Percentiles rank a stretch among this genome's conserved stretches.
These are phyloP conservation scores for Schizophyllum commune DNA, from an alignment of 1,284 basidiomycete species.

Conservation along the genomic window DNA sequence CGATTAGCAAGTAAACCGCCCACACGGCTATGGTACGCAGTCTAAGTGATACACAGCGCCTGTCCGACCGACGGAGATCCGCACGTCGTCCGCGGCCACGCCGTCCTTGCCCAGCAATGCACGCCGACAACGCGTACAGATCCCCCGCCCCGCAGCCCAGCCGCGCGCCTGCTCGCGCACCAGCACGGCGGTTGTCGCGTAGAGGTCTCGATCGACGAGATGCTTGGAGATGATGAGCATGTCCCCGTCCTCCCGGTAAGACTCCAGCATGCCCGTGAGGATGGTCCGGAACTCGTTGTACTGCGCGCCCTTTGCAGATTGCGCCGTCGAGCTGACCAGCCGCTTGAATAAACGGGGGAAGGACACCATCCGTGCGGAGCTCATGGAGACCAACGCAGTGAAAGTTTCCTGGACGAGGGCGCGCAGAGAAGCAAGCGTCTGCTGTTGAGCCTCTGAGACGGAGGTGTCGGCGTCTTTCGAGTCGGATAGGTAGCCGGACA, in stretches of 20 bases:
- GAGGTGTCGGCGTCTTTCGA: not conserved
- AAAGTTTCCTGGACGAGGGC: conserved; percentile 83
- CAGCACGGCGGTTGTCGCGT: conserved; percentile 59
- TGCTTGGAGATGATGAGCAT: conserved; percentile 85
- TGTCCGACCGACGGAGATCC: not conserved
- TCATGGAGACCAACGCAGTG: conserved; percentile 75
- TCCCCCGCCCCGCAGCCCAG: conserved; percentile 36
- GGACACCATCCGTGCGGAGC: conserved; percentile 76
- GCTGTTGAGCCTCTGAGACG: conserved; percentile 3
- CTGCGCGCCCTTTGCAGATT: conserved; percentile 48
- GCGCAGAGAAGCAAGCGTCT: conserved; percentile 50
- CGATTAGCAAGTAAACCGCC: not conserved
- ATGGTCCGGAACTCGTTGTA: conserved; percentile 92
- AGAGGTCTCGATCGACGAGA: conserved; percentile 79
- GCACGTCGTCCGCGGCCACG: not conserved
- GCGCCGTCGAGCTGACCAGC: conserved; percentile 66
- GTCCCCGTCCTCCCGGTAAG: conserved; percentile 88
- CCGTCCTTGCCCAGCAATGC: conserved; percentile 18
- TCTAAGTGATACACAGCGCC: not conserved
- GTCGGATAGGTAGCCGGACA: conserved; percentile 36
- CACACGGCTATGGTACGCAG: not conserved
- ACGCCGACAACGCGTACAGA: conserved; percentile 42
- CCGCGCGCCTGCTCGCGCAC: conserved; percentile 41
- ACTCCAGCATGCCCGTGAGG: conserved; percentile 89
- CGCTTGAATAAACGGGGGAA: conserved; percentile 91